Conservation (phyloP, 768 basidiomycete genomes). For the Lenzites betulinus region DNA sequence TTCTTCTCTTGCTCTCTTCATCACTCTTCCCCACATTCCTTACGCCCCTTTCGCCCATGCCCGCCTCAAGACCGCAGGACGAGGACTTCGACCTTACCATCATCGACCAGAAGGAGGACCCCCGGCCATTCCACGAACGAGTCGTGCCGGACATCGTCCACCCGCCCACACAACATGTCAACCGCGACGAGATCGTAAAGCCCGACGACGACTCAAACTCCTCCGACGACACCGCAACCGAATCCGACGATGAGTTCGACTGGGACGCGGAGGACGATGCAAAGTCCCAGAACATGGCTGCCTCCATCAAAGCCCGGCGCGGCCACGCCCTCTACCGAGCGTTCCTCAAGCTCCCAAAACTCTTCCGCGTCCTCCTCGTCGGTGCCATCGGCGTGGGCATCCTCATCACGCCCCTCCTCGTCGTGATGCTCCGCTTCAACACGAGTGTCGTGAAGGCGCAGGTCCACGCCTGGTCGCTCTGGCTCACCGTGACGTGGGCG, state of each 20-base stretch:
- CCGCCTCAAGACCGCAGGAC: slow-evolving; percentile 6
- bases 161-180: slow-evolving; percentile 12
- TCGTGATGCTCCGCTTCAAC: slow-evolving; percentile 64
- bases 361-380: slow-evolving; percentile 59
- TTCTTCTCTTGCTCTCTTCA: too few species aligned
- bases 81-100: slow-evolving; percentile 15
- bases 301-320: slow-evolving; percentile 53
- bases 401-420: slow-evolving; percentile 68
- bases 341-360: slow-evolving; percentile 67
- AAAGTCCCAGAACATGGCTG: slow-evolving; percentile 27
- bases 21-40: too few species aligned
- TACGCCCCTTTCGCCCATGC: not conserved
- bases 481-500: slow-evolving; percentile 70
- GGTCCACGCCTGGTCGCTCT: slow-evolving; percentile 66
- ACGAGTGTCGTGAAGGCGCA: slow-evolving; percentile 50
- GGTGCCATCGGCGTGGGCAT: slow-evolving; percentile 61
- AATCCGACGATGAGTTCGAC: slow-evolving; percentile 71
- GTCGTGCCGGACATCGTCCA: slow-evolving; percentile 19
- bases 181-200: slow-evolving; percentile 27
- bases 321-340: slow-evolving; percentile 62
- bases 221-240: slow-evolving; percentile 46
- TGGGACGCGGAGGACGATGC: slow-evolving; percentile 67
- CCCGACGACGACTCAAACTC: slow-evolving; percentile 18
- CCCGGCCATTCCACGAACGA: slow-evolving; percentile 13
- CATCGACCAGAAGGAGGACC: slow-evolving; percentile 17